A percentile compares a stretch with the other conserved stretches of the same genome.
Conservation (phyloP, 2,329 filamentous ascomycete genomes). For the Ophiostoma novo-ulmi region DNA sequence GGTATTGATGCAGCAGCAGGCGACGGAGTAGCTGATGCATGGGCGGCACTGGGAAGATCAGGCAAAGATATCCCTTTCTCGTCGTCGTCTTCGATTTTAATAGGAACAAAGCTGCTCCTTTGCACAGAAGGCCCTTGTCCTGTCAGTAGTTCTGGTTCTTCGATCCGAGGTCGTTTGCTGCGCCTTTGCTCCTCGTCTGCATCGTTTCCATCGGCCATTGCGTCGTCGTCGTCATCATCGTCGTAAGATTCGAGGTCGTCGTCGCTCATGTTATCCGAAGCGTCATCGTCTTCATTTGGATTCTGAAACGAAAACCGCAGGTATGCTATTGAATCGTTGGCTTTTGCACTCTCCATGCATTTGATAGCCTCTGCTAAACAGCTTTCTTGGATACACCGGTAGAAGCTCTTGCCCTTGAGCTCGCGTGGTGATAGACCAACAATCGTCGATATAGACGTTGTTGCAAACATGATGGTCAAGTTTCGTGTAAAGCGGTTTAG, state of each 20-base stretch:
- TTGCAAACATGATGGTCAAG: constrained; percentile 80
- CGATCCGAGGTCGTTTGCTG: neutral
- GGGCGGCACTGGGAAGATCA: neutral
- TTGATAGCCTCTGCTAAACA: constrained; percentile 71
- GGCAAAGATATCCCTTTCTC: neutral
- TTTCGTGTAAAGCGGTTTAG: constrained; percentile 81
- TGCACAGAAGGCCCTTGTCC: neutral
- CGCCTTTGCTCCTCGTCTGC: neutral
- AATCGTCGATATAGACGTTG: constrained; percentile 68
- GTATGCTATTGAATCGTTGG: constrained; percentile 87
- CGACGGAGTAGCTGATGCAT: neutral
- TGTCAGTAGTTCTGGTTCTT: neutral
- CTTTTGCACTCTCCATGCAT: constrained; percentile 78
- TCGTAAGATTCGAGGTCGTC: constrained; percentile 43
- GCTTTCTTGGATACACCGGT: constrained; percentile 75
- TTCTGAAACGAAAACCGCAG: constrained; percentile 80
- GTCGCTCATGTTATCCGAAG: constrained; percentile 35
- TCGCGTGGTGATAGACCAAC: constrained; percentile 66
- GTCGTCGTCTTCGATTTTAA: constrained; percentile 27
- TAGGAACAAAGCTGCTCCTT: neutral
- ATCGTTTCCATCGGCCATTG: constrained; percentile 31
- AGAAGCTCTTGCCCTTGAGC: constrained; percentile 74
- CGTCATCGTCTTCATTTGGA: constrained; percentile 56
- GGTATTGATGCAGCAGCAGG: constrained; percentile 16
- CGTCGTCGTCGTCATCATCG: constrained; percentile 38